Conservation (phyloP, 495 filamentous ascomycete species). For the Penicillium silybi region DNA sequence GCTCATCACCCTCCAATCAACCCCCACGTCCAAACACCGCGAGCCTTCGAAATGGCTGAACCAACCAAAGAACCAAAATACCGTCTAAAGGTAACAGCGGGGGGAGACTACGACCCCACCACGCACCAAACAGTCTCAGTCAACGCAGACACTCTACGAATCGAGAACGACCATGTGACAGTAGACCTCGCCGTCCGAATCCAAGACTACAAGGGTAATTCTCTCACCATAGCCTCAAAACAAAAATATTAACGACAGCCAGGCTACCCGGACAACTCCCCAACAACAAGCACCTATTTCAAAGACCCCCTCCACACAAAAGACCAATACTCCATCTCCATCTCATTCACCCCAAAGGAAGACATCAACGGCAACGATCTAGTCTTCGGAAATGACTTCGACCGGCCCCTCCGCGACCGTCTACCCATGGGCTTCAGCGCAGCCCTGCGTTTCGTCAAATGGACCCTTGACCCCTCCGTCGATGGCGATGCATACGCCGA, state of each 20-base stretch:
- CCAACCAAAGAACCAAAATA: constrained; percentile 17
- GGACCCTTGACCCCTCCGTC: constrained; percentile 81
- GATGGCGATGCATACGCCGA: constrained; percentile 88
- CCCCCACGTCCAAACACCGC: background rate
- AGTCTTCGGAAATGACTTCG: constrained; percentile 91
- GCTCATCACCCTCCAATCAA: background rate
- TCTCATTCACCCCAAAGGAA: constrained; percentile 66
- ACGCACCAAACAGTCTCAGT: constrained; percentile 68
- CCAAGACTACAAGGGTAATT: constrained; percentile 53
- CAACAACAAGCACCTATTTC: constrained; percentile 69
- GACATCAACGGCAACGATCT: constrained; percentile 67
- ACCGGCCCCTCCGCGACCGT: constrained; percentile 77
- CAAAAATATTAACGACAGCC: constrained; percentile 19
- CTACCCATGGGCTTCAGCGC: constrained; percentile 80
- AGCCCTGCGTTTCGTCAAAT: constrained; percentile 77
- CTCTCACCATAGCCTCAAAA: background rate
- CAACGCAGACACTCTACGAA: constrained; percentile 56
- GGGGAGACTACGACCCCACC: constrained; percentile 62
- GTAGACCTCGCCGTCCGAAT: constrained; percentile 68
- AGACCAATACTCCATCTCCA: constrained; percentile 79
- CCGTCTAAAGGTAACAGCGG: constrained; percentile 52
- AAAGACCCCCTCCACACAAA: constrained; percentile 57
- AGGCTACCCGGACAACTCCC: constrained; percentile 58
- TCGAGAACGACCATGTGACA: constrained; percentile 57
- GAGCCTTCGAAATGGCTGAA: background rate